Base-by-base conservation (phyloP, 2,329 filamentous ascomycete genomes). In the Penicillium sp. region DNA sequence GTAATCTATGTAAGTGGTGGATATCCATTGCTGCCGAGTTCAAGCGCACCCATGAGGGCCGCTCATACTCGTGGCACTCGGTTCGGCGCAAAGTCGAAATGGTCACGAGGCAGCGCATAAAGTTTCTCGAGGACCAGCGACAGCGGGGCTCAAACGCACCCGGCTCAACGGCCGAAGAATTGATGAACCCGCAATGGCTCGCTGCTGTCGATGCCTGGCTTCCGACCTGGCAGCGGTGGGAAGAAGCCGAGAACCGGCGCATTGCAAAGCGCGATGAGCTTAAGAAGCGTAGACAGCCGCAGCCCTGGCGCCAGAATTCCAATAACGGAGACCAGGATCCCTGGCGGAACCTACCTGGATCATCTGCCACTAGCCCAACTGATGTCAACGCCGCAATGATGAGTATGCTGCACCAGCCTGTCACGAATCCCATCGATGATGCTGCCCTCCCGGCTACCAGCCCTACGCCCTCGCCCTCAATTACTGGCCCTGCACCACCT, bases 1-100 rank as follows among this genome's bases (percentile, higher is more conserved):
- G 73, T 59, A 75, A 74, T 31, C 68, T 77, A 6, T 77, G 75
- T 58, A 74, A 77, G 51, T 77, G 75, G 75, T 77, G 75, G 75
- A 70, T 68, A 62, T 73, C 63, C 3, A 66, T 77, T 15, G 73
- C 75, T 6, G 63, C 62, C 27, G 75, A 77, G 51, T 77, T 77
- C 55, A 74, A 70, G 6, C 65, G 61, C 13, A 67, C 70, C 27
- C 69, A 75, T 15, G 42, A 53, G 45, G 74, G 73, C 7, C 72
- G 75, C 48, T 74, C 74, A 10, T 77, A 77, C 58, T 75, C 73
- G 23, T 77, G 75, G 75, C 74, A 77, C 47, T 77, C 74, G 19
- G 75, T 77, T 27, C 74, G 75, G 17, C 69, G 75, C 29, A 77
- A 76, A 58, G 75, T 77, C 19, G 75, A 77, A 59, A 48, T 72